phyloP scores from a whole-genome alignment of 805 yeast species.

The Yarrowia keelungensis region DNA sequence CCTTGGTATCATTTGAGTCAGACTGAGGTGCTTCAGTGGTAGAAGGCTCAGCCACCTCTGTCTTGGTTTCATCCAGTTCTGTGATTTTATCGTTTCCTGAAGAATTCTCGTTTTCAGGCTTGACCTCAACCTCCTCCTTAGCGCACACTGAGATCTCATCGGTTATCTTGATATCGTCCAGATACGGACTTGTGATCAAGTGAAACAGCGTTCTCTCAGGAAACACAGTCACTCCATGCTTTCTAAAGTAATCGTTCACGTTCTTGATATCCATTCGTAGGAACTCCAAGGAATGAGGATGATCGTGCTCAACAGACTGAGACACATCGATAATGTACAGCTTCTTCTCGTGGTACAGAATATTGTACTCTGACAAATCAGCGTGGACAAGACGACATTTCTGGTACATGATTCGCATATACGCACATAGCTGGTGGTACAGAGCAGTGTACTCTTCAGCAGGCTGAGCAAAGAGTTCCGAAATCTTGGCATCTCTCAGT shows the following conservation, averaged over 20 bases:
- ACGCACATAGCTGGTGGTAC: conserved; percentile 79
- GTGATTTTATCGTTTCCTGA: not conserved
- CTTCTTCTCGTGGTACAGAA: conserved; percentile 74
- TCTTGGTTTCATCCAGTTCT: conserved; percentile 49
- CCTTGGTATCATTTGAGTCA: not conserved
- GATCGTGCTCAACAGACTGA: conserved; percentile 97
- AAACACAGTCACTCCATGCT: conserved; percentile 74
- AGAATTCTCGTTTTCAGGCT: not conserved
- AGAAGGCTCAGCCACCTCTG: not conserved
- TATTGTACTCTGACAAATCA: conserved; percentile 93
- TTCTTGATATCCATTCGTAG: conserved; percentile 97
- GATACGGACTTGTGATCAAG: conserved; percentile 58
- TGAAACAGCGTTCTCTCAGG: conserved; percentile 84
- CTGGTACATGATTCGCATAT: conserved; percentile 87
- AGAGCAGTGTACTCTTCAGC: conserved; percentile 68
- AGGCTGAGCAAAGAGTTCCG: conserved; percentile 48
- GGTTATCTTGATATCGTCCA: conserved; percentile 45
- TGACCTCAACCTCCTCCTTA: not conserved
- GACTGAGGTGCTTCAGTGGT: not conserved
- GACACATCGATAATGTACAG: conserved; percentile 94
- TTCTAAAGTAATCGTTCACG: conserved; percentile 84
- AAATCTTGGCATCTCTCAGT: conserved; percentile 79
- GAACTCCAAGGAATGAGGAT: conserved; percentile 94
- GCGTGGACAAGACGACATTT: conserved; percentile 94
- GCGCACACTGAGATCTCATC: conserved; percentile 8